Conservation (phyloP, 306 rosid species). For the Acacia crassicarpa region DNA sequence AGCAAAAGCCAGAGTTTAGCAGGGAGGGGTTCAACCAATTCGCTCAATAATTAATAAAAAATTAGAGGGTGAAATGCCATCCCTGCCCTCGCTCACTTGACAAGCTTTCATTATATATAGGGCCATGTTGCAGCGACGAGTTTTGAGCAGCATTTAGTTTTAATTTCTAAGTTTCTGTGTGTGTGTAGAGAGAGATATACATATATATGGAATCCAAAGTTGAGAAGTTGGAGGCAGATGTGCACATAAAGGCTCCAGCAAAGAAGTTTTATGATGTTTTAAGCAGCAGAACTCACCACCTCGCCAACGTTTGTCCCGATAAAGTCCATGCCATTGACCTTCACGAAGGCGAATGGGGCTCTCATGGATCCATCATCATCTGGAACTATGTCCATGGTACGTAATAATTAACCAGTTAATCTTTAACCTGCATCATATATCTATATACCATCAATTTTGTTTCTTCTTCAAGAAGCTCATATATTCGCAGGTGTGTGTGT, state of each 20-base stretch:
- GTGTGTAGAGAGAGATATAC: neutral
- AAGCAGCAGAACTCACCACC: slow-evolving; percentile 11
- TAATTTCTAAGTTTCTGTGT: neutral
- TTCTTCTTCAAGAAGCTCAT: neutral
- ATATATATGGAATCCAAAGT: neutral
- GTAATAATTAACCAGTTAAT: neutral
- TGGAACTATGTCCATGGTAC: slow-evolving; percentile 21
- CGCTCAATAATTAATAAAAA: too few relatives aligned
- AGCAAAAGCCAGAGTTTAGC: too few relatives aligned
- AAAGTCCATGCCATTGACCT: neutral
- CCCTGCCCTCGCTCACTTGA: neutral
- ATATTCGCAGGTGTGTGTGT: too few relatives aligned
- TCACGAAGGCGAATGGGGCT: slow-evolving; percentile 29
- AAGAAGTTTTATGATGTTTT: slow-evolving; percentile 2
- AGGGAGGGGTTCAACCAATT: too few relatives aligned
- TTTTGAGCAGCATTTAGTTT: too few relatives aligned
- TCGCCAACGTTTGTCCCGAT: neutral
- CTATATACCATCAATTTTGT: neutral
- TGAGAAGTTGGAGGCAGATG: neutral
- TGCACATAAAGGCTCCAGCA: slow-evolving; percentile 3
- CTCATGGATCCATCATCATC: neutral
- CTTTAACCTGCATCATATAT: too few relatives aligned
- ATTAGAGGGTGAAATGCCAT: neutral
- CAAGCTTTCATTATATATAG: too few relatives aligned
- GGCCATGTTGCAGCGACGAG: neutral